phyloP scores from a whole-genome alignment of 805 yeast species.

The Cyberlindnera subsufficiens region DNA sequence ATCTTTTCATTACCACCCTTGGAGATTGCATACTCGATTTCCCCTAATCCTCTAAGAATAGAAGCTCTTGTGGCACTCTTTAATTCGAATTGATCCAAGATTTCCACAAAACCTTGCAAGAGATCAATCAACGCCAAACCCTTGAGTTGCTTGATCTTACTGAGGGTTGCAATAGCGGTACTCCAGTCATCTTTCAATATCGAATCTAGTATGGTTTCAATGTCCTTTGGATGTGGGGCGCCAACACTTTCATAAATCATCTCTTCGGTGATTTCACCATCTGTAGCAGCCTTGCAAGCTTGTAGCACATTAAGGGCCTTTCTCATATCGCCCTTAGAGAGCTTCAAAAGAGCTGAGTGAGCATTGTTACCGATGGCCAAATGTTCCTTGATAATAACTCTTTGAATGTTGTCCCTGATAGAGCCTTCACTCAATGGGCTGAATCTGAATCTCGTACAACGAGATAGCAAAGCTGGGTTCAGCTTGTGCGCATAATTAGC shows the following conservation, averaged over 20 bases:
- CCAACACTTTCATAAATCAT: conserved; percentile 94
- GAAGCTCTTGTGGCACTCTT: conserved; percentile 54
- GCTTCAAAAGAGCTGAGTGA: conserved; percentile 52
- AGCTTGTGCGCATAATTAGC: conserved; percentile 95
- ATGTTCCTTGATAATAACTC: conserved; percentile 65
- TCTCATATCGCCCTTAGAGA: conserved; percentile 96
- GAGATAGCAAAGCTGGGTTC: conserved; percentile 88
- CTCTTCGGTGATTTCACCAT: conserved; percentile 56
- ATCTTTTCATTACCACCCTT: conserved; percentile 90
- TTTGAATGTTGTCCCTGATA: conserved; percentile 57
- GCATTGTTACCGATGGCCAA: conserved; percentile 58
- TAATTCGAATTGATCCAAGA: conserved; percentile 64
- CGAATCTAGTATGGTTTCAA: conserved; percentile 68
- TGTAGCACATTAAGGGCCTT: conserved; percentile 89
- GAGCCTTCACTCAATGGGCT: conserved; percentile 71
- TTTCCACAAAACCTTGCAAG: conserved; percentile 67
- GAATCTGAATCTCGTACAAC: conserved; percentile 94
- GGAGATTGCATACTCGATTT: conserved; percentile 85
- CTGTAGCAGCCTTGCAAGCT: conserved; percentile 81
- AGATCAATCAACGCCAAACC: conserved; percentile 91
- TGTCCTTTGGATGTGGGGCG: conserved; percentile 85
- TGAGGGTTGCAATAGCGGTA: conserved; percentile 61
- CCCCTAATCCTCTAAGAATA: conserved; percentile 68
- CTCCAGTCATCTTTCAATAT: conserved; percentile 87
- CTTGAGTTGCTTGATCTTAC: conserved; percentile 56